Base-by-base conservation (phyloP, 345 rosid genomes). In the Bruguiera gymnorhiza region DNA sequence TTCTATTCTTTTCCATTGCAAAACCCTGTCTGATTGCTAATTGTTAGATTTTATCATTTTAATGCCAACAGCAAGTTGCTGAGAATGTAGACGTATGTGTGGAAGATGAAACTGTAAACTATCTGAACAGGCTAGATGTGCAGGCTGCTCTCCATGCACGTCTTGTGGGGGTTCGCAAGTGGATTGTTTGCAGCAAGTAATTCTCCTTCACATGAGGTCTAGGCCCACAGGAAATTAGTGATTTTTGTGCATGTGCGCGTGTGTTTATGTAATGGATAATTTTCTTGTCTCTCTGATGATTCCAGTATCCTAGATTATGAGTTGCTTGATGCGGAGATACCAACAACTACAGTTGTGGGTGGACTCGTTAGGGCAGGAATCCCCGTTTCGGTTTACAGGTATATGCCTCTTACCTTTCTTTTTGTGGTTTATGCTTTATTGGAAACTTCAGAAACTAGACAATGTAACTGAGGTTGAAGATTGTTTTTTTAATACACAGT, bases 101-200 rank as follows among this genome's bases (percentile, higher is more conserved):
- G 5, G 97, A 95, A 79, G 99, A 95, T 77, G 92, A 95, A 83
- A 92, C 97, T 0, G 97, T 89, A 13, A 92, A 71, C 50, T 92
- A 95, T 71, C 87, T 95, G 15, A 95, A 92, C 86, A 75, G 99
- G 77, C 77, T 68, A 78, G 99, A 95, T 77, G 97, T 95, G 73
- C 96, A 89, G 76, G 83, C 61, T 39, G 97, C 99, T 75, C 95
- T 95, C 53, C 99, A 88, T 72, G 99, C 97, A 9, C 85, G 86
- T 18, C 96, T 95, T 23, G 80, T 95, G 0, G 97, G 99, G 63
- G 96, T 90, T 55, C 86, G 82, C 13, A 69, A 75, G 73, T 95
- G 99, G 97, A 72, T 62, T 59, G 93, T 88, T 60, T 95, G 99
- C 86, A 95, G 96, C 99, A 86, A 82, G 99, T 95, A 86, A 85